These are phyloP conservation scores for Citrullus amarus DNA, from an alignment of 306 rosid genomes.

Conservation along the genomic window DNA sequence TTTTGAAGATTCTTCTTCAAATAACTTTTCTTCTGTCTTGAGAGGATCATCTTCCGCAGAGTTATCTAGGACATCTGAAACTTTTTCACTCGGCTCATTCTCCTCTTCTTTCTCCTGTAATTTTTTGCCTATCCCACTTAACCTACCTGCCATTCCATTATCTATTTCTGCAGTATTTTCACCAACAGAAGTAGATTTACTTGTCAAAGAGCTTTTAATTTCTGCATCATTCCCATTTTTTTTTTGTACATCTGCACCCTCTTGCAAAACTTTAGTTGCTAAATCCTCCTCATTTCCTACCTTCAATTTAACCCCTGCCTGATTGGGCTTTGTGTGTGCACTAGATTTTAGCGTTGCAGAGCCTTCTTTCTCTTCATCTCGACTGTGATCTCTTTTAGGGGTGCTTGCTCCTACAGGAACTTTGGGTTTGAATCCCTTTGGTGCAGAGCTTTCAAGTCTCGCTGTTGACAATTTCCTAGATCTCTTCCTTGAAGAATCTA, in stretches of 20 bases:
- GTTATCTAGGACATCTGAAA: conserved; percentile 5
- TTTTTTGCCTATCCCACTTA: conserved; percentile 21
- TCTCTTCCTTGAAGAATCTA: conserved; percentile 61
- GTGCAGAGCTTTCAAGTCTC: conserved; percentile 33
- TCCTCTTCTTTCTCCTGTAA: conserved; percentile 17
- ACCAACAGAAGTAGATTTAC: conserved; percentile 15
- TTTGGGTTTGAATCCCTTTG: conserved; percentile 49
- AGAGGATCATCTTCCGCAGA: conserved; percentile 9
- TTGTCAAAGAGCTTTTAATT: conserved; percentile 20
- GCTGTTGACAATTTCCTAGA: conserved; percentile 36
- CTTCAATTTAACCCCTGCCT: conserved; percentile 20
- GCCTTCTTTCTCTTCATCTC: conserved; percentile 30
- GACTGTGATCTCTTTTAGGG: conserved; percentile 27
- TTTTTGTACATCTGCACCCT: conserved; percentile 25
- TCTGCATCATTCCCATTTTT: conserved; percentile 20
- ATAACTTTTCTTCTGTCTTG: conserved; percentile 18
- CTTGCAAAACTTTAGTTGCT: conserved; percentile 22
- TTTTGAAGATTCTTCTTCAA: conserved; percentile 32
- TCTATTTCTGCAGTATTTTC: conserved; percentile 15
- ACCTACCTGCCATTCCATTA: conserved; percentile 20
- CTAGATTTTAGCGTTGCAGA: conserved; percentile 31
- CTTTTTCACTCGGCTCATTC: conserved; percentile 18
- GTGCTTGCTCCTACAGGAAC: conserved; percentile 20
- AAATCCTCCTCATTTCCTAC: conserved; percentile 21
- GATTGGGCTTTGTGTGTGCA: conserved; percentile 15